Percentiles rank a stretch among this genome's conserved stretches.
Conservation (phyloP, 345 rosid genomes). For the sweet orange (Citrus sinensis) region DNA sequence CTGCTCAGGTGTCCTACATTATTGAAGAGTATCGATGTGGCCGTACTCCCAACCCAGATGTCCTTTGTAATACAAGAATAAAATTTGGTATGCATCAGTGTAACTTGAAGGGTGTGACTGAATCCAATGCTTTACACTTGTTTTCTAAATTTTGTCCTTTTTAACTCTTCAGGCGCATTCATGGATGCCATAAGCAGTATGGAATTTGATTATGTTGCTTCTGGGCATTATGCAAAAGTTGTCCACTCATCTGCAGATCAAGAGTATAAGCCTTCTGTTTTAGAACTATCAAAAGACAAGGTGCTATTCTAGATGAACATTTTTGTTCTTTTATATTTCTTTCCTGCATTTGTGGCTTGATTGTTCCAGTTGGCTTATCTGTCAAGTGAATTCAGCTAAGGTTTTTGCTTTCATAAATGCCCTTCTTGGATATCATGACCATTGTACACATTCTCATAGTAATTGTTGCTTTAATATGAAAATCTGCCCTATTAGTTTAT, state of each 20-base stretch:
- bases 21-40: conserved; percentile 87
- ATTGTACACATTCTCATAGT: neutral
- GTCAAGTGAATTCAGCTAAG: neutral
- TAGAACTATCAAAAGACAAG: conserved; percentile 75
- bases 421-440: neutral
- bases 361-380: neutral
- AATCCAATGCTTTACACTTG: neutral
- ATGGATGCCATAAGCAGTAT: conserved; percentile 70
- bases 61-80: conserved; percentile 86
- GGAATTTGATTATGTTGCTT: conserved; percentile 76
- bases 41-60: conserved; percentile 94
- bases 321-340: neutral
- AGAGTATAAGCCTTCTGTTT: conserved; percentile 45
- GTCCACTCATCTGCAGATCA: conserved; percentile 55
- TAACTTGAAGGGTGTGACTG: neutral
- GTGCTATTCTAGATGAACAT: conserved; percentile 29
- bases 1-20: conserved; percentile 76
- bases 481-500: neutral
- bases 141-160: conserved; percentile 1
- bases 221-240: conserved; percentile 91
- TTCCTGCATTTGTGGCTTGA: neutral
- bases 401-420: neutral
- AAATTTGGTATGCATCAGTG: conserved; percentile 63
- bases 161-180: conserved; percentile 65
- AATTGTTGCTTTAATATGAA: neutral